phyloP scores from a whole-genome alignment of 2,329 filamentous ascomycete genomes.

The Fusarium incarnatum region DNA sequence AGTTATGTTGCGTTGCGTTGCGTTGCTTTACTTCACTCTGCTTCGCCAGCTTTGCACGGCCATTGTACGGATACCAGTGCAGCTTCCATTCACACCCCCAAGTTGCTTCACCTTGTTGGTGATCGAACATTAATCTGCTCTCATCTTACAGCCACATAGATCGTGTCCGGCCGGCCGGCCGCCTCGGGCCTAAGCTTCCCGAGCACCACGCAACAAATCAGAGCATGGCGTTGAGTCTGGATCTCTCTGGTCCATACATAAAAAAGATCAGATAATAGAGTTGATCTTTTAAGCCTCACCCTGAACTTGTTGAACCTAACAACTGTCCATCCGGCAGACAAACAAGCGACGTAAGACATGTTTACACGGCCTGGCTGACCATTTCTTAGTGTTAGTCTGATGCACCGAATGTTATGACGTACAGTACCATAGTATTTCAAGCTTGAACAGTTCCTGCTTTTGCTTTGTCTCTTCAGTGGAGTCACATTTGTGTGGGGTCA shows the following conservation, averaged over 20 bases:
- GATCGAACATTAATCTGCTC: slow-evolving; percentile 10
- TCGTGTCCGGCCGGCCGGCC: slow-evolving; percentile 31
- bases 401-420: slow-evolving; percentile 28
- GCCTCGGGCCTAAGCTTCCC: slow-evolving; percentile 15
- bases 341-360: neutral
- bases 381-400: slow-evolving; percentile 15
- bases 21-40: slow-evolving; percentile 1
- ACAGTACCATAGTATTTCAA: neutral
- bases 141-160: slow-evolving; percentile 20
- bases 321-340: slow-evolving; percentile 4
- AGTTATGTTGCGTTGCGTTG: neutral
- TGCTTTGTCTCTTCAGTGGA: slow-evolving; percentile 38
- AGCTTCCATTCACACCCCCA: slow-evolving; percentile 4
- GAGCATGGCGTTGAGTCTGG: slow-evolving; percentile 33
- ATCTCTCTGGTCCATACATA: slow-evolving; percentile 8
- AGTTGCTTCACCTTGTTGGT: slow-evolving; percentile 1
- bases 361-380: neutral
- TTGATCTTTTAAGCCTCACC: neutral
- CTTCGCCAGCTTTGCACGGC: neutral
- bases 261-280: neutral
- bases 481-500: slow-evolving; percentile 5
- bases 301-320: neutral
- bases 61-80: neutral
- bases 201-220: slow-evolving; percentile 13
- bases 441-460: slow-evolving; percentile 31